A percentile compares a stretch with the other conserved stretches of the same genome.
phyloP scores from a whole-genome alignment of 768 basidiomycete genomes.

The Suillus occidentalis region DNA sequence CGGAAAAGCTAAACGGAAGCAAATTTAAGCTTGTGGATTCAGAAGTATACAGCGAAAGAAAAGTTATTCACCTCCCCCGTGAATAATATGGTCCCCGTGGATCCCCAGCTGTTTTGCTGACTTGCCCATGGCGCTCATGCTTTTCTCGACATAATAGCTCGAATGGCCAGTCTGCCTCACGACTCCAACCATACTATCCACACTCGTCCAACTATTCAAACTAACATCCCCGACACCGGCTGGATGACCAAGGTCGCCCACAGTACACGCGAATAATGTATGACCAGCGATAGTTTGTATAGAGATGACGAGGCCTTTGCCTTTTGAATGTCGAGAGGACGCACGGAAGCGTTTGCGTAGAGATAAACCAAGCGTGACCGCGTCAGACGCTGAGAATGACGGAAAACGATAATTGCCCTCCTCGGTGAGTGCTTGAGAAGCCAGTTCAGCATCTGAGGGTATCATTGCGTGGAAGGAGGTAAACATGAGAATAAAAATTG shows the following conservation, averaged over 20 bases:
- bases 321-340: constrained; percentile 67
- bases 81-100: constrained; percentile 60
- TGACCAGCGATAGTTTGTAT: constrained; percentile 81
- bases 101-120: constrained; percentile 71
- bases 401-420: constrained; percentile 71
- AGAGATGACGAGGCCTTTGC: constrained; percentile 79
- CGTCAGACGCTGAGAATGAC: constrained; percentile 74
- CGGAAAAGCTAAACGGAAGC: constrained; percentile 63
- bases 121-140: constrained; percentile 82
- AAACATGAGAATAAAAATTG: constrained; percentile 47
- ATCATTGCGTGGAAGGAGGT: constrained; percentile 59
- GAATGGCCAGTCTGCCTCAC: constrained; percentile 82
- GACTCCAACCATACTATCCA: constrained; percentile 80
- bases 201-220: constrained; percentile 74
- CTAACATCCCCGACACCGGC: constrained; percentile 74
- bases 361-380: constrained; percentile 77
- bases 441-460: constrained; percentile 71
- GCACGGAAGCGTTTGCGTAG: constrained; percentile 82
- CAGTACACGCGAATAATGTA: constrained; percentile 78
- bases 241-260: constrained; percentile 71
- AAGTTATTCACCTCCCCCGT: constrained; percentile 69
- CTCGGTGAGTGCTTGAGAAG: constrained; percentile 67
- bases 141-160: constrained; percentile 84
- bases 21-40: constrained; percentile 6
- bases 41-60: background rate